phyloP scores from a whole-genome alignment of 441 rosid genomes.

The Populus hybrid region DNA sequence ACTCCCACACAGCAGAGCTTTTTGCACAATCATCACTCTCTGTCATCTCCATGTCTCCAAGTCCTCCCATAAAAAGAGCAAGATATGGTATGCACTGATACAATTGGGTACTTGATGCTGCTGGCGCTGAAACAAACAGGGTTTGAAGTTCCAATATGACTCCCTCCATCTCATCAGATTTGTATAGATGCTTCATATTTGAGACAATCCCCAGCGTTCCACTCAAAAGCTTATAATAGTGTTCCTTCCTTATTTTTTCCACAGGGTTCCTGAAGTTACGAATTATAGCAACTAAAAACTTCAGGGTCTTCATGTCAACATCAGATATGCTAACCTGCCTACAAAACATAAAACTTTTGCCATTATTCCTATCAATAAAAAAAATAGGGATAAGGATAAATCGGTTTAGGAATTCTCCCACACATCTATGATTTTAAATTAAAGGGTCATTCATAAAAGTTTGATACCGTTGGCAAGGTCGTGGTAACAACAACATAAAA shows the following conservation, averaged over 20 bases:
- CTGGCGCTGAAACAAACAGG: conserved; percentile 51
- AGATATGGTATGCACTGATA: conserved; percentile 57
- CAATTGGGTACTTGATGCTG: conserved; percentile 35
- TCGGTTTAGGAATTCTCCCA: conserved; percentile 6
- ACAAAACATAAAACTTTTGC: conserved; percentile 27
- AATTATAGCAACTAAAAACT: conserved; percentile 44
- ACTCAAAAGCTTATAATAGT: conserved; percentile 48
- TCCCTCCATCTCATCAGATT: conserved; percentile 56
- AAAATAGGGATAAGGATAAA: background rate
- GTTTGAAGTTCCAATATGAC: conserved; percentile 62
- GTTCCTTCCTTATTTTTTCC: conserved; percentile 31
- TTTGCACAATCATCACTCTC: conserved; percentile 64
- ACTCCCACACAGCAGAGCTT: conserved; percentile 65
- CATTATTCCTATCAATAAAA: conserved; percentile 13
- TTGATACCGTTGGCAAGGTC: background rate
- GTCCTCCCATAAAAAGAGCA: conserved; percentile 71
- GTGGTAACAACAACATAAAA: background rate
- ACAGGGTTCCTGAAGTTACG: conserved; percentile 35
- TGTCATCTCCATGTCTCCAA: conserved; percentile 54
- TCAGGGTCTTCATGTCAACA: conserved; percentile 58
- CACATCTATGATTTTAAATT: background rate
- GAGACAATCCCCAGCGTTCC: conserved; percentile 54
- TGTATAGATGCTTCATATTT: conserved; percentile 47
- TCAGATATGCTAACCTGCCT: conserved; percentile 61
- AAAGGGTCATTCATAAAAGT: background rate